These are phyloP conservation scores for Protomyces gravidus DNA, from an alignment of 1,139 yeast genomes.

Conservation along the genomic window DNA sequence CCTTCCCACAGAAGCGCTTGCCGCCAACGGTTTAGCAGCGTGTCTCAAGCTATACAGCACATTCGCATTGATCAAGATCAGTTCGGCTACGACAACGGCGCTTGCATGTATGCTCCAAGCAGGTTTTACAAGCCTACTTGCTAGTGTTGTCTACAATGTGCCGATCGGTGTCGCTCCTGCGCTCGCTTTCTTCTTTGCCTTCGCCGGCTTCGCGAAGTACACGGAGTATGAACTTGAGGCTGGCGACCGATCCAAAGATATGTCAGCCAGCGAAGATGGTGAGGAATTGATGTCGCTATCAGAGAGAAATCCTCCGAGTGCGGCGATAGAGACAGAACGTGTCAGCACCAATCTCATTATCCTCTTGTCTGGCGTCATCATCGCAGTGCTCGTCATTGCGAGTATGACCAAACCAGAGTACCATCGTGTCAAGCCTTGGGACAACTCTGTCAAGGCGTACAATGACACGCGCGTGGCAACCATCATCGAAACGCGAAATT, in stretches of 20 bases:
- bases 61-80: conserved; percentile 8
- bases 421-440: not conserved
- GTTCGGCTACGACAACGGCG: conserved; percentile 16
- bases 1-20: conserved; percentile 7
- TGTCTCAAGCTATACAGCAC: conserved; percentile 6
- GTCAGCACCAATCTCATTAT: conserved; percentile 13
- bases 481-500: conserved; percentile 20
- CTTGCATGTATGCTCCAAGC: conserved; percentile 13
- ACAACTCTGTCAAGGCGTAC: conserved; percentile 9
- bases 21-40: conserved; percentile 9
- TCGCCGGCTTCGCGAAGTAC: conserved; percentile 19
- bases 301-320: not conserved
- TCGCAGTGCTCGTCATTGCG: conserved; percentile 22
- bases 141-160: conserved; percentile 15
- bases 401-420: conserved; percentile 20
- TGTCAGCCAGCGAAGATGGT: not conserved
- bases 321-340: not conserved
- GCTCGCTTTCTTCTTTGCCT: conserved; percentile 6
- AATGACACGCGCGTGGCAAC: conserved; percentile 14
- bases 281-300: not conserved
- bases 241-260: not conserved
- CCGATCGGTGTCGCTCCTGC: conserved; percentile 16
- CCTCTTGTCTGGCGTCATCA: conserved; percentile 7
- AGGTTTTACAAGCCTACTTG: conserved; percentile 10
- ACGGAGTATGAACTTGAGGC: conserved; percentile 8